Base-by-base conservation (phyloP, 2,329 filamentous ascomycete species). In the Microascus cirrosus region DNA sequence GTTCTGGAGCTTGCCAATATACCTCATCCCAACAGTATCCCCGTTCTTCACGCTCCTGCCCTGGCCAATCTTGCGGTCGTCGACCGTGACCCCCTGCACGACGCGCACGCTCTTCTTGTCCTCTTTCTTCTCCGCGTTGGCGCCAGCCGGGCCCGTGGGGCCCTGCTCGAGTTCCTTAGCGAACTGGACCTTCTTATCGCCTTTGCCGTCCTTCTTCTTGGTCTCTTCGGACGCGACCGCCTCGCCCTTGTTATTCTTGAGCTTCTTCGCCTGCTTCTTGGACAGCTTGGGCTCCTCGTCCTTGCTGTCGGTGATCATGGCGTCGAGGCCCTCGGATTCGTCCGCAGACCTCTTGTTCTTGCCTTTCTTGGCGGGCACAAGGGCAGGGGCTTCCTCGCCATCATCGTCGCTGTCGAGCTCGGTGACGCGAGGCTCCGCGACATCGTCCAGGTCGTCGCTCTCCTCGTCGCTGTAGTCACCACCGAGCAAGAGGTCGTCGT, bases 81-180 rank as follows among this genome's bases (percentile, higher is more conserved):
- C 94, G 64, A 99, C 80, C 64, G 85, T 95, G 62, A 99, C 90
- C 61, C 93, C 94, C 69, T 92, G 82, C 58, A 97, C 84, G 59
- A 84, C 84, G 78, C 90, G 94, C 67, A 90, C 80, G 61, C 87
- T 84, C 54, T 85, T 76, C 39, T 81, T 74, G 64, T 61, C 63
- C 35, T 63, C 64, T 53, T 67, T 66, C 39, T 81, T 74, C 64
- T 61, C 63, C 35, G 63, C 64, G 54, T 67, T 66, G 67, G 73
- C 72, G 64, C 70, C 69, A 63, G 81, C 76, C 59, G 89, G 86
- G 63, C 86, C 85, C 51, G 91, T 95, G 62, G 94, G 94, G 60
- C 94, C 94, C 74, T 95, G 91, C 80, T 97, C 94, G 62, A 99
- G 90, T 74, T 97, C 92, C 83, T 97, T 96, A 70, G 94, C 93